These are phyloP conservation scores for Trichoderma semiorbis DNA, from an alignment of 2,329 filamentous ascomycete species.

Conservation along the genomic window DNA sequence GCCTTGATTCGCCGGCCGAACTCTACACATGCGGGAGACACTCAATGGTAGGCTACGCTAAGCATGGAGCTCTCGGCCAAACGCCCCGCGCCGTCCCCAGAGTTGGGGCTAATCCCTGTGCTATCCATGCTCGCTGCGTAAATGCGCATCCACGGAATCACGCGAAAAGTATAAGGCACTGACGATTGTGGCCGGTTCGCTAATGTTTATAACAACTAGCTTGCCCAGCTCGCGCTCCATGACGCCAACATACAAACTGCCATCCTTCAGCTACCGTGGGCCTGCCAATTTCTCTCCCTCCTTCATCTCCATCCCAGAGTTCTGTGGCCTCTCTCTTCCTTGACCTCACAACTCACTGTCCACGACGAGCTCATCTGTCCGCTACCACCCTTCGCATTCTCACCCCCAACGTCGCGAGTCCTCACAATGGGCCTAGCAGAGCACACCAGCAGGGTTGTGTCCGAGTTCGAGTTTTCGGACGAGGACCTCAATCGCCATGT, in stretches of 20 bases:
- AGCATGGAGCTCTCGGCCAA: constrained; percentile 20
- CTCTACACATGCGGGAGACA: background rate
- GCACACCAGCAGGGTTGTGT: constrained; percentile 76
- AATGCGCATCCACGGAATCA: constrained; percentile 10
- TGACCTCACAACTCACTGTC: constrained; percentile 32
- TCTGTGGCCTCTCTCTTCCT: constrained; percentile 26
- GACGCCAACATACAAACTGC: constrained; percentile 44
- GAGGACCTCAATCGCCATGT: constrained; percentile 77
- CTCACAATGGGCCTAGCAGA: constrained; percentile 60
- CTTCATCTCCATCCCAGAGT: constrained; percentile 31
- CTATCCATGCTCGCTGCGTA: background rate
- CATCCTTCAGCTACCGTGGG: constrained; percentile 25
- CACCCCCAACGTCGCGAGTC: constrained; percentile 51
- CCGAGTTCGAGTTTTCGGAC: constrained; percentile 80
- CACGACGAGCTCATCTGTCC: constrained; percentile 49
- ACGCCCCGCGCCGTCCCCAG: constrained; percentile 19
- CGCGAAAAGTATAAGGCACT: constrained; percentile 14
- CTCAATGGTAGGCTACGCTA: constrained; percentile 13
- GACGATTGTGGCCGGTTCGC: constrained; percentile 9
- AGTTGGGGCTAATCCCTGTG: constrained; percentile 20
- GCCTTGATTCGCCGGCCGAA: constrained; percentile 7
- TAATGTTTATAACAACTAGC: constrained; percentile 33
- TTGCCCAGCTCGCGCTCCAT: constrained; percentile 51
- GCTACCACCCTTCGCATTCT: constrained; percentile 53
- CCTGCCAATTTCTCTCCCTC: constrained; percentile 21